These are phyloP conservation scores for Coniella vitis DNA, from an alignment of 2,329 filamentous ascomycete species.

Conservation along the genomic window DNA sequence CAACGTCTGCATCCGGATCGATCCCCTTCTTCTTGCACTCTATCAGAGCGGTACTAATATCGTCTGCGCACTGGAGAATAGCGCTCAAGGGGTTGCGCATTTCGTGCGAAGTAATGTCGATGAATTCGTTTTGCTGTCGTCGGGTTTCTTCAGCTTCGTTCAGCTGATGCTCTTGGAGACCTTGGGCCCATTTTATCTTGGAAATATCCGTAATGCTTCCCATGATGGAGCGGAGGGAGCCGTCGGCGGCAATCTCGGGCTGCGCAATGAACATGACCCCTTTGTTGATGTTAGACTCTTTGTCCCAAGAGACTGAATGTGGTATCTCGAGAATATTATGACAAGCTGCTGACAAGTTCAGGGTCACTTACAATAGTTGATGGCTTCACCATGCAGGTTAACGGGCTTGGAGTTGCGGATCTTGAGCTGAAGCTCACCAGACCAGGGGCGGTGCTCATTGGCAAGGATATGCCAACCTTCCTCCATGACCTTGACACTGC, in stretches of 20 bases:
- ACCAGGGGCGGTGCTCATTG: slow-evolving; percentile 28
- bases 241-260: slow-evolving; percentile 27
- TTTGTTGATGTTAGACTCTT: neutral
- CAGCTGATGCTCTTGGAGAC: slow-evolving; percentile 29
- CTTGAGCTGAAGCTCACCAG: slow-evolving; percentile 36
- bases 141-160: slow-evolving; percentile 31
- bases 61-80: slow-evolving; percentile 51
- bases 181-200: slow-evolving; percentile 36
- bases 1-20: slow-evolving; percentile 23
- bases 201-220: slow-evolving; percentile 38
- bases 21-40: slow-evolving; percentile 20
- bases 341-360: too few relatives aligned
- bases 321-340: too few relatives aligned
- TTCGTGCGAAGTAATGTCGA: slow-evolving; percentile 45
- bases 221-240: slow-evolving; percentile 30
- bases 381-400: slow-evolving; percentile 29
- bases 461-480: slow-evolving; percentile 33
- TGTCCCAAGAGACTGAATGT: neutral
- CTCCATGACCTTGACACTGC: slow-evolving; percentile 25
- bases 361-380: slow-evolving; percentile 30
- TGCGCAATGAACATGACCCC: slow-evolving; percentile 32
- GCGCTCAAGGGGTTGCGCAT: slow-evolving; percentile 49
- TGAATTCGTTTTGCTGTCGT: slow-evolving; percentile 49
- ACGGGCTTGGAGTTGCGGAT: slow-evolving; percentile 24
- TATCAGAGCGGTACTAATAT: slow-evolving; percentile 32